phyloP scores from a whole-genome alignment of 352 stramenopile species.

The Pythium folliculosum region DNA sequence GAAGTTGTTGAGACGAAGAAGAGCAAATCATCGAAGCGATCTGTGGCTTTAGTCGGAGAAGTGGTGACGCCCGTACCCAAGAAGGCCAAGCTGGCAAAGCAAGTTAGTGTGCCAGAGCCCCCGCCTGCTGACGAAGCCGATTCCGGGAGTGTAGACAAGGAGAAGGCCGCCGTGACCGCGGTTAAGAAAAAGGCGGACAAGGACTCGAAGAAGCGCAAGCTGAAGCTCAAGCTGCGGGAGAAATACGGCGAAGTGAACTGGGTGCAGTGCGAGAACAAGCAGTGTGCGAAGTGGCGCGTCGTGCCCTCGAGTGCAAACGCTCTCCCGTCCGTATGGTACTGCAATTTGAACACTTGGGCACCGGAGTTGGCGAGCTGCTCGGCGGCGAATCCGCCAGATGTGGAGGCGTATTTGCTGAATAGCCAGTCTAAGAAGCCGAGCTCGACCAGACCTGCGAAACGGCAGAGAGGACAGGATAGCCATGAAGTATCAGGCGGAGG shows the following conservation, averaged over 20 bases:
- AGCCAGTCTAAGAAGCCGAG: slow-evolving; percentile 52
- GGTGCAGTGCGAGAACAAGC: slow-evolving; percentile 94
- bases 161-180: slow-evolving; percentile 19
- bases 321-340: slow-evolving; percentile 91
- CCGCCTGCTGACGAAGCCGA: background rate
- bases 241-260: slow-evolving; percentile 89
- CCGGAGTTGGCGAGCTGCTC: slow-evolving; percentile 71
- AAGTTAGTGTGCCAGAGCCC: slow-evolving; percentile 1
- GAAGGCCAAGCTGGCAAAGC: slow-evolving; percentile 25
- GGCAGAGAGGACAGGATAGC: slow-evolving; percentile 31
- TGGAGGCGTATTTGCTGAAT: slow-evolving; percentile 70
- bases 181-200: slow-evolving; percentile 59
- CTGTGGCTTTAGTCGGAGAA: background rate
- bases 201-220: slow-evolving; percentile 74
- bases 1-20: slow-evolving; percentile 67
- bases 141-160: slow-evolving; percentile 5
- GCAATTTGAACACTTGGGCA: slow-evolving; percentile 79
- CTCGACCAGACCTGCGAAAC: slow-evolving; percentile 50
- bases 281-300: slow-evolving; percentile 95
- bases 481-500: background rate
- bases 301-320: slow-evolving; percentile 89
- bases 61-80: slow-evolving; percentile 14
- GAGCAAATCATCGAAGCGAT: slow-evolving; percentile 11
- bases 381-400: slow-evolving; percentile 68
- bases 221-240: slow-evolving; percentile 74